Conservation (phyloP, 2,329 filamentous ascomycete species). For the Epichloe sp. region DNA sequence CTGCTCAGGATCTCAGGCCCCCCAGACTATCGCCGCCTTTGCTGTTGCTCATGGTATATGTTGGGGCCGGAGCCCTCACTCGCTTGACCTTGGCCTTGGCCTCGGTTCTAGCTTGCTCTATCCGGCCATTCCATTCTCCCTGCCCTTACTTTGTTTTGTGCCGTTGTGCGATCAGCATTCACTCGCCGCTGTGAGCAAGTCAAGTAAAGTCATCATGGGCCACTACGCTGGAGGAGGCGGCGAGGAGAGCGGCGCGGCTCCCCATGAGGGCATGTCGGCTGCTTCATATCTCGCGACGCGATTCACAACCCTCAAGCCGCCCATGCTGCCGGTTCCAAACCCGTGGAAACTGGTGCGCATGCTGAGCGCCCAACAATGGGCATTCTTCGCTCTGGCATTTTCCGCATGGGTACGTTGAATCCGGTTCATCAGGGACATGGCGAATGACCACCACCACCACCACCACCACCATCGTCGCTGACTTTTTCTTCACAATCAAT, state of each 20-base stretch:
- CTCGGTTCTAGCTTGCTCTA: too few species aligned
- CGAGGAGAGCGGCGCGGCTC: constrained; percentile 17
- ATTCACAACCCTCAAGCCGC: constrained; percentile 42
- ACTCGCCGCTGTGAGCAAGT: neutral
- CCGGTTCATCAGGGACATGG: neutral
- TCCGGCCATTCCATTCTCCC: neutral
- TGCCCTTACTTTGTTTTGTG: neutral
- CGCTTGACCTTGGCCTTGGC: neutral
- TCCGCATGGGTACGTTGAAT: constrained; percentile 36
- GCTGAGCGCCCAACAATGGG: constrained; percentile 38
- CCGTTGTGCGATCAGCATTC: neutral
- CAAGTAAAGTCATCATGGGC: constrained; percentile 1
- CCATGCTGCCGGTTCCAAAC: constrained; percentile 40
- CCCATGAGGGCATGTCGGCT: constrained; percentile 36
- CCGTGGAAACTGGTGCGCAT: constrained; percentile 35
- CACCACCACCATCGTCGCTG: neutral
- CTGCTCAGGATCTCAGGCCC: too few species aligned
- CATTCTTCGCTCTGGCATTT: constrained; percentile 42
- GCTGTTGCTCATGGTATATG: neutral
- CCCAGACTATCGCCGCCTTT: too few species aligned
- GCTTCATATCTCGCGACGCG: constrained; percentile 37
- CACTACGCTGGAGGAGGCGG: constrained; percentile 16
- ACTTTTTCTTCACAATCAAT: neutral
- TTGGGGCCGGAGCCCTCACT: neutral
- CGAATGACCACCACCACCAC: too few species aligned